Evolutionary conservation across 129 eudicot genomes (phyloP).

Genomic region (Saposhnikovia divaricata): DNA sequence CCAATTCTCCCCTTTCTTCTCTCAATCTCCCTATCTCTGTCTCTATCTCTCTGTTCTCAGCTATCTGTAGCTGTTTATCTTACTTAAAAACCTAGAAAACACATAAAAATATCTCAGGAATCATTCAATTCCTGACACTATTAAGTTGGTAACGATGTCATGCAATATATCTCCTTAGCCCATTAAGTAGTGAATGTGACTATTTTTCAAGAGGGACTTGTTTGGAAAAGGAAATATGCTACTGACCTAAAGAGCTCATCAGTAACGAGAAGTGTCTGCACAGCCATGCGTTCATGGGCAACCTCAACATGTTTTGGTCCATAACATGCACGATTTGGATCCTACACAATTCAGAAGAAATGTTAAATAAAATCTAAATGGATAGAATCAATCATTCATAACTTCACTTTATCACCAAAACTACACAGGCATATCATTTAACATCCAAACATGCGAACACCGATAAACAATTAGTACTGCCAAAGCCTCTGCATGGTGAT

Average conservation of each 20-base stretch:
- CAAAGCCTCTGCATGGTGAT: background rate
- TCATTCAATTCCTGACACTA: too few relatives aligned
- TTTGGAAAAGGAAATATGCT: background rate
- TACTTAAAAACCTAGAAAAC: too few relatives aligned
- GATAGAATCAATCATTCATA: background rate
- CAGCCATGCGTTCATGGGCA: conserved; percentile 95
- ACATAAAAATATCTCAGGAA: too few relatives aligned
- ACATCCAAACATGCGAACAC: background rate
- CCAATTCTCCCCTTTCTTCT: too few relatives aligned
- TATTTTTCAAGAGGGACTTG: background rate
- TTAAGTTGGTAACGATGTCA: background rate
- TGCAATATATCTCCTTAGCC: background rate
- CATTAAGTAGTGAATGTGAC: background rate
- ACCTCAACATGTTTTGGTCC: conserved; percentile 97
- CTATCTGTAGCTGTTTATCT: too few relatives aligned
- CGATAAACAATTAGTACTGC: background rate
- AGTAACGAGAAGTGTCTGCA: conserved; percentile 85
- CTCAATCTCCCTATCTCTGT: too few relatives aligned
- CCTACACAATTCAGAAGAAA: conserved; percentile 28
- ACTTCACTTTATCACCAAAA: background rate
- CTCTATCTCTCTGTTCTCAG: too few relatives aligned
- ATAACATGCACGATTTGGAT: conserved; percentile 91
- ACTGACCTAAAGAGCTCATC: conserved; percentile 80
- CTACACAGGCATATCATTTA: background rate
- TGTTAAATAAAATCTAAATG: background rate